A percentile compares a stretch with the other conserved stretches of the same genome.
Conservation (phyloP, 371 early-diverging fungal species). For the Mortierella sp. region DNA sequence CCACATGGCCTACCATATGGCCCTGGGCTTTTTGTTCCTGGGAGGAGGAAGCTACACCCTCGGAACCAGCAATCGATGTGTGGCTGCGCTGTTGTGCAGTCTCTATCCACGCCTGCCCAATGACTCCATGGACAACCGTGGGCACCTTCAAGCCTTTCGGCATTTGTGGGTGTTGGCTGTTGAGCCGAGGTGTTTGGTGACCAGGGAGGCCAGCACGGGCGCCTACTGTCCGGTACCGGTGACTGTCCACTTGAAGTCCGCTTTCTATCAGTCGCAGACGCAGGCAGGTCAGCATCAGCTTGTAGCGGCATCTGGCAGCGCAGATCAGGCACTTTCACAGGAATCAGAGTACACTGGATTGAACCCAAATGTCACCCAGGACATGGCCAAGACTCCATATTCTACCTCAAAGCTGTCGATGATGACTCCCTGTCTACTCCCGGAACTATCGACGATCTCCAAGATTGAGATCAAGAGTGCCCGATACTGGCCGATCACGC, state of each 20-base stretch:
- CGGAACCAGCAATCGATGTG: slow-evolving; percentile 73
- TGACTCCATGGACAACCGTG: slow-evolving; percentile 76
- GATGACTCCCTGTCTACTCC: slow-evolving; percentile 77
- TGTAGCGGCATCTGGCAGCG: neutral
- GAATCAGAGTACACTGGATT: slow-evolving; percentile 4
- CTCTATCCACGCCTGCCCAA: slow-evolving; percentile 86
- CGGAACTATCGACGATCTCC: slow-evolving; percentile 67
- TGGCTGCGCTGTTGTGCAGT: slow-evolving; percentile 79
- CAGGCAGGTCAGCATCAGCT: neutral
- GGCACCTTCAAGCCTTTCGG: slow-evolving; percentile 86
- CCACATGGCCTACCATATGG: slow-evolving; percentile 88
- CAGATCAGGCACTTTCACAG: neutral
- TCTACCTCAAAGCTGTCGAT: slow-evolving; percentile 44
- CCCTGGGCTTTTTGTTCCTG: slow-evolving; percentile 86
- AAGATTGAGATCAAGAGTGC: slow-evolving; percentile 66
- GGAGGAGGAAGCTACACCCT: slow-evolving; percentile 87
- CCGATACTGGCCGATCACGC: slow-evolving; percentile 70
- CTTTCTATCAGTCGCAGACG: slow-evolving; percentile 11
- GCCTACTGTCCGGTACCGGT: slow-evolving; percentile 73
- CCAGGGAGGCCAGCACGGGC: slow-evolving; percentile 75
- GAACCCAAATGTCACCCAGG: slow-evolving; percentile 3
- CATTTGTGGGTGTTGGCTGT: slow-evolving; percentile 92
- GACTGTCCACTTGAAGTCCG: slow-evolving; percentile 43
- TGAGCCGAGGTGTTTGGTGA: slow-evolving; percentile 80
- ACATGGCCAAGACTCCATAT: neutral